These are phyloP conservation scores for Amanita thiersii DNA, from an alignment of 768 basidiomycete species.

Conservation along the genomic window DNA sequence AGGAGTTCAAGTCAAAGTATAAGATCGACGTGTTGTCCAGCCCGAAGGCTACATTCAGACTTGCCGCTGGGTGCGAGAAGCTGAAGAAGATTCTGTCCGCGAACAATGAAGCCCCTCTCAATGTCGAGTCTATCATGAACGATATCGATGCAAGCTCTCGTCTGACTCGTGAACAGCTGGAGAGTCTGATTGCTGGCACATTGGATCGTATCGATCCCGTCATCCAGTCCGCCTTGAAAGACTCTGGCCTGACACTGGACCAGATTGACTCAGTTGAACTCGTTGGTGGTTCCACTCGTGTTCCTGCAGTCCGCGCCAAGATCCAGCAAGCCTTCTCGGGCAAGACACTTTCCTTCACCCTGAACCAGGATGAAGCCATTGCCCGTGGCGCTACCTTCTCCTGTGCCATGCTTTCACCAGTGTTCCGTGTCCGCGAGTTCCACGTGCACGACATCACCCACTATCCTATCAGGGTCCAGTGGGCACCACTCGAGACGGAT, in stretches of 20 bases:
- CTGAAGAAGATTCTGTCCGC: slow-evolving; percentile 96
- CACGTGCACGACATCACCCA: slow-evolving; percentile 75
- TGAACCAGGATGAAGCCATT: slow-evolving; percentile 97
- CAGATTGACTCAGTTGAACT: slow-evolving; percentile 90
- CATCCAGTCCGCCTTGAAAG: slow-evolving; percentile 68
- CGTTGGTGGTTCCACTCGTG: slow-evolving; percentile 87
- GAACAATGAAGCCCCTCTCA: slow-evolving; percentile 81
- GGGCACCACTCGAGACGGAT: slow-evolving; percentile 69
- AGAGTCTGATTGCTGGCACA: slow-evolving; percentile 65
- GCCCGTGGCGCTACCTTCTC: slow-evolving; percentile 95
- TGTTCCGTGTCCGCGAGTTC: slow-evolving; percentile 98
- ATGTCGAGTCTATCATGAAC: slow-evolving; percentile 94
- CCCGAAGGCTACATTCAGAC: slow-evolving; percentile 91
- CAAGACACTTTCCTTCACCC: slow-evolving; percentile 81
- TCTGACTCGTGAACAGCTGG: slow-evolving; percentile 76
- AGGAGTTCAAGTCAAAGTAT: slow-evolving; percentile 94
- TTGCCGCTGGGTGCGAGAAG: slow-evolving; percentile 81
- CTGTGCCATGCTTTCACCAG: slow-evolving; percentile 94
- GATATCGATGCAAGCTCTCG: slow-evolving; percentile 90
- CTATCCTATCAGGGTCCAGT: slow-evolving; percentile 87
- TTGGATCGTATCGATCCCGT: slow-evolving; percentile 73
- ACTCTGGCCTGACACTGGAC: slow-evolving; percentile 74
- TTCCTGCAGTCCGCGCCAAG: slow-evolving; percentile 84
- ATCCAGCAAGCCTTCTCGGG: slow-evolving; percentile 81
- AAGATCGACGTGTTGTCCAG: slow-evolving; percentile 91